Evolutionary conservation across 345 rosid species (phyloP).

Genomic region (Salix dunnii): DNA sequence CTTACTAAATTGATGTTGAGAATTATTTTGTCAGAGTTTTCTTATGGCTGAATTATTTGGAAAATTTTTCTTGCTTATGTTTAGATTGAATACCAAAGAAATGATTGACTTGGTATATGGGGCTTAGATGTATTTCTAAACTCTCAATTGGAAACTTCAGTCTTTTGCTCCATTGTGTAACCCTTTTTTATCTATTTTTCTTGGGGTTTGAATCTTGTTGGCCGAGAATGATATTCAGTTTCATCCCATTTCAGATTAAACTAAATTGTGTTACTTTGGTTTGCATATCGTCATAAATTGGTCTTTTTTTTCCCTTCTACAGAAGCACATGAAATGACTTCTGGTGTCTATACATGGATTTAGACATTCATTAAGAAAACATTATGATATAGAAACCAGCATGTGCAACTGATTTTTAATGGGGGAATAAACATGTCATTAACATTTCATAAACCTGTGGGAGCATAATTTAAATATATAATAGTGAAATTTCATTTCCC

Average conservation of each 20-base stretch:
- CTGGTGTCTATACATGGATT: background rate
- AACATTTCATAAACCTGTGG: background rate
- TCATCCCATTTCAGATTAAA: background rate
- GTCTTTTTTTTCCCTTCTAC: background rate
- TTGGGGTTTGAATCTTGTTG: background rate
- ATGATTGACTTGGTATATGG: background rate
- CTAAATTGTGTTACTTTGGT: background rate
- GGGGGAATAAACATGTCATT: background rate
- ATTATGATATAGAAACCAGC: background rate
- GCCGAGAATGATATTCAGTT: background rate
- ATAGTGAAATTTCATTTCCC: background rate
- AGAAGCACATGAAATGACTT: background rate
- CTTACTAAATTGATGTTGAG: background rate
- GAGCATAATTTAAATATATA: constrained; percentile 2
- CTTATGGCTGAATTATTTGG: background rate
- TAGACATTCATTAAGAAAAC: background rate
- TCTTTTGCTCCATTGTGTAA: background rate
- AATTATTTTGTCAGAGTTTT: no score
- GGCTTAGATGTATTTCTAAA: background rate
- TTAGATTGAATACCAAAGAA: background rate
- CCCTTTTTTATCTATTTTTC: background rate
- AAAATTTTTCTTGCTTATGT: background rate
- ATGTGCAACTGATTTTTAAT: background rate
- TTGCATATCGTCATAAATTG: background rate
- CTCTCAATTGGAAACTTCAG: background rate